Evolutionary conservation across 2,329 filamentous ascomycete genomes (phyloP).

Genomic region (Cephalotrichum gorgonifer): DNA sequence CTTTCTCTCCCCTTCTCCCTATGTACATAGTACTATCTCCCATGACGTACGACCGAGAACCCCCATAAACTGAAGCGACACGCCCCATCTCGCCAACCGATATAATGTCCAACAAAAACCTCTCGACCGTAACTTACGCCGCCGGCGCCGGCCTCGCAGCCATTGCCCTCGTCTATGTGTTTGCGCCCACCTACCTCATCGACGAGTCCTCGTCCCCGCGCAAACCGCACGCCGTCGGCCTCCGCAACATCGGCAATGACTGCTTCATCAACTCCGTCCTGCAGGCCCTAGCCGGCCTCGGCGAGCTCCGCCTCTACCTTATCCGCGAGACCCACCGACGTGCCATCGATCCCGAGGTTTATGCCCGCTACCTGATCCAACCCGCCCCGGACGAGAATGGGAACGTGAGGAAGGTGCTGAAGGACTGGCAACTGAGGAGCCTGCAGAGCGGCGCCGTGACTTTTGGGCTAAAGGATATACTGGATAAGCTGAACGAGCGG

Average conservation of each 20-base stretch:
- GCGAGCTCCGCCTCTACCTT: slow-evolving; percentile 80
- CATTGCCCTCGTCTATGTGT: slow-evolving; percentile 91
- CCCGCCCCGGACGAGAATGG: slow-evolving; percentile 13
- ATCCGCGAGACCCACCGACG: slow-evolving; percentile 85
- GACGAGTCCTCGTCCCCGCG: slow-evolving; percentile 56
- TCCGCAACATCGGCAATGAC: slow-evolving; percentile 87
- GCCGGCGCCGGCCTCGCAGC: slow-evolving; percentile 92
- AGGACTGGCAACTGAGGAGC: slow-evolving; percentile 52
- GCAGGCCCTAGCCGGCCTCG: slow-evolving; percentile 82
- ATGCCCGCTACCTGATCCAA: slow-evolving; percentile 47
- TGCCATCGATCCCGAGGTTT: slow-evolving; percentile 68
- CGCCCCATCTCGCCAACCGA: neutral
- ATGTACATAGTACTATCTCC: neutral
- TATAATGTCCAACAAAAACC: slow-evolving; percentile 1
- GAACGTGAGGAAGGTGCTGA: slow-evolving; percentile 18
- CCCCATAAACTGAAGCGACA: neutral
- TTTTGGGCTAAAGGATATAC: slow-evolving; percentile 77
- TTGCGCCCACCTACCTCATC: slow-evolving; percentile 92
- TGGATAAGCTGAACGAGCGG: slow-evolving; percentile 86
- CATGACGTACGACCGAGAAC: neutral
- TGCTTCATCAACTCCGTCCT: slow-evolving; percentile 96
- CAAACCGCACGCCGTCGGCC: slow-evolving; percentile 81
- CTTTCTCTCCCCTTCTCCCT: neutral
- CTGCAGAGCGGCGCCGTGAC: slow-evolving; percentile 79
- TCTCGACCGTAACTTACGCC: slow-evolving; percentile 65